phyloP scores from a whole-genome alignment of 164 flowering plant species.

The Stephania cephalantha region DNA sequence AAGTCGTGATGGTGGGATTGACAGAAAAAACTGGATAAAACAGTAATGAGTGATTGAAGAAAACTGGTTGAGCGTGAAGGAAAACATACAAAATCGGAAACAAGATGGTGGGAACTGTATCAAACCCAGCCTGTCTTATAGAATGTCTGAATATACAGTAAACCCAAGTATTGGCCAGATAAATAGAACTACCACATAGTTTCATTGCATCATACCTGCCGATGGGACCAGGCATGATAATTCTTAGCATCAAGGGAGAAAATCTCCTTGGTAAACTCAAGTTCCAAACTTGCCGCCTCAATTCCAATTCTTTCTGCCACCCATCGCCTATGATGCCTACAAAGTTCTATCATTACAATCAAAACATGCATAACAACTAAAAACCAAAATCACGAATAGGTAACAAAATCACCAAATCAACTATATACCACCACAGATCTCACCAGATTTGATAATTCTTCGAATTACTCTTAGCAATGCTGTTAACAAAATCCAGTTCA shows the following conservation, averaged over 20 bases:
- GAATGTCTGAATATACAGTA: background rate
- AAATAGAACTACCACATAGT: background rate
- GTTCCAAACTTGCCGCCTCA: conserved; percentile 46
- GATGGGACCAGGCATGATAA: conserved; percentile 97
- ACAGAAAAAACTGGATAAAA: background rate
- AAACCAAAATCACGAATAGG: background rate
- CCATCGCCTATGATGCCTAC: conserved; percentile 98
- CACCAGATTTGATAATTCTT: conserved; percentile 97
- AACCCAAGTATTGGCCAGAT: background rate
- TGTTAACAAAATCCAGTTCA: conserved; percentile 58
- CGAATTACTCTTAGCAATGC: conserved; percentile 49
- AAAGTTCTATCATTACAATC: conserved; percentile 20
- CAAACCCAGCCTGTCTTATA: no score
- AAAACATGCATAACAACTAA: background rate
- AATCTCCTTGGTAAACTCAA: conserved; percentile 69
- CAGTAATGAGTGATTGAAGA: no score
- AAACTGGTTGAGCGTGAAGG: no score
- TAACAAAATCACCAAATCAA: background rate
- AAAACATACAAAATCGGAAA: background rate
- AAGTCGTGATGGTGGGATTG: background rate
- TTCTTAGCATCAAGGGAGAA: conserved; percentile 77
- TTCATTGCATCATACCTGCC: conserved; percentile 53
- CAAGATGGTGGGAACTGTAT: background rate
- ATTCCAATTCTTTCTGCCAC: conserved; percentile 80
- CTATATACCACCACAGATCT: conserved; percentile 10